Evolutionary conservation across 148 eudicot genomes (phyloP), one percentile per base, ranked within the genome.

Genomic region (Fagopyrum esculentum): DNA sequence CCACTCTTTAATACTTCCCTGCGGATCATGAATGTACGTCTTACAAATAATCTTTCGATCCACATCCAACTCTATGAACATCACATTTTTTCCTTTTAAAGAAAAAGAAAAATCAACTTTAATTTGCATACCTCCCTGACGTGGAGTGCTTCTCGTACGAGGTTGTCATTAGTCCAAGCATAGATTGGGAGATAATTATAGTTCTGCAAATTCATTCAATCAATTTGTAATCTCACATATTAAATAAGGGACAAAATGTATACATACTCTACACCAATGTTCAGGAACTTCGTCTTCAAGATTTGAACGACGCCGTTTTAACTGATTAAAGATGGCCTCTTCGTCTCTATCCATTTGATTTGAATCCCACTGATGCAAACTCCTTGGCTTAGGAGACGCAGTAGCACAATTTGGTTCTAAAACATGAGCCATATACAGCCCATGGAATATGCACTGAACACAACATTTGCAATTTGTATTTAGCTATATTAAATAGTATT

Each of bases 131-230:
- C 86, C 85, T 82, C 61, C 17, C 81, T 66, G 66, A 82, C 45
- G n/a, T 77, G 73, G 35, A 84, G 85, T 54, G 85, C 87, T 59
- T 80, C 64, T 77, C 47, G 81, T 13, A 84, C 87, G 22, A 71
- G 49, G 45, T 57, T 50, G 52, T 80, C 78, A 40, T 69, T 69
- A 40, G 81, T 81, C 87, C 87, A 84, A 9, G 50, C 61, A 22
- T 75, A 68, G 3, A 75, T n/a, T 35, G 59, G 56, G 17, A 59
- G 4, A 52, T 82, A 77, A 55, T 75, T 72, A 69, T 76, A 35
- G 29, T 29, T 22, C 84, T 82, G 77, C 44, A 45, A 46, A 47
- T 5, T 11, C 1, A 66, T 11, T 44, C 26, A 22, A 22, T 43
- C 5, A 12, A 74, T 43, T 51, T 19, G 26, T n/a, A 30, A 29